These are phyloP conservation scores for Pulicaria dysenterica DNA, from an alignment of 129 eudicot species.

Conservation along the genomic window DNA sequence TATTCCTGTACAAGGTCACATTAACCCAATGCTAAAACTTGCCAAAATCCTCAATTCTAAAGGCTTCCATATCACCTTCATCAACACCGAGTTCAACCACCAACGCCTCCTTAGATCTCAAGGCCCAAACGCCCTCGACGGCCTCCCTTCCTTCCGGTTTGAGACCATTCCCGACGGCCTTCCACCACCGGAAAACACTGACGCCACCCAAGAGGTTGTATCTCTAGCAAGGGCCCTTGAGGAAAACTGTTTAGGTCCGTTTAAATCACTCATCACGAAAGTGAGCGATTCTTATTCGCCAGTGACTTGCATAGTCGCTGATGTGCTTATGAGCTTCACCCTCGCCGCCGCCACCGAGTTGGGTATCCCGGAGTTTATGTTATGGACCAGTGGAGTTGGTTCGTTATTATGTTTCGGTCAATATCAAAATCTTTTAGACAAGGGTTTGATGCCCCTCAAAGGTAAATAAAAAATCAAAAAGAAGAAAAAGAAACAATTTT, in stretches of 20 bases:
- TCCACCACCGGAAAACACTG: slow-evolving; percentile 35
- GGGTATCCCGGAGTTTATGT: slow-evolving; percentile 28
- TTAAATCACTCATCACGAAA: slow-evolving; percentile 31
- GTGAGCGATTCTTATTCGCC: slow-evolving; percentile 29
- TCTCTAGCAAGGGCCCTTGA: slow-evolving; percentile 22
- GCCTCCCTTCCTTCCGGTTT: slow-evolving; percentile 57
- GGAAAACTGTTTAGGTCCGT: slow-evolving; percentile 25
- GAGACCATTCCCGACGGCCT: slow-evolving; percentile 64
- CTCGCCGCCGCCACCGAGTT: slow-evolving; percentile 26
- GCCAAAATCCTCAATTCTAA: slow-evolving; percentile 34
- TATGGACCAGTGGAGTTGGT: slow-evolving; percentile 42
- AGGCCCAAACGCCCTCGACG: slow-evolving; percentile 31
- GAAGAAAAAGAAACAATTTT: too few relatives aligned
- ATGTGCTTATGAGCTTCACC: slow-evolving; percentile 40
- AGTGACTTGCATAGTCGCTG: slow-evolving; percentile 39
- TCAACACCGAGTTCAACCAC: slow-evolving; percentile 33
- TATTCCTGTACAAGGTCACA: slow-evolving; percentile 36
- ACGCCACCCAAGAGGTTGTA: slow-evolving; percentile 39
- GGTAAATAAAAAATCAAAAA: slow-evolving; percentile 28
- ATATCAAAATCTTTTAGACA: slow-evolving; percentile 28
- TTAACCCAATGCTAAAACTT: slow-evolving; percentile 33
- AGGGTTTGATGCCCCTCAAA: slow-evolving; percentile 47
- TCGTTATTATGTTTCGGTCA: slow-evolving; percentile 38
- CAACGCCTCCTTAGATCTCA: slow-evolving; percentile 27
- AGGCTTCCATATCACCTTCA: slow-evolving; percentile 35